Evolutionary conservation across 1,284 basidiomycete species (phyloP), one percentile per base, ranked within the genome.

Genomic region (Leccinum colubrinum): DNA sequence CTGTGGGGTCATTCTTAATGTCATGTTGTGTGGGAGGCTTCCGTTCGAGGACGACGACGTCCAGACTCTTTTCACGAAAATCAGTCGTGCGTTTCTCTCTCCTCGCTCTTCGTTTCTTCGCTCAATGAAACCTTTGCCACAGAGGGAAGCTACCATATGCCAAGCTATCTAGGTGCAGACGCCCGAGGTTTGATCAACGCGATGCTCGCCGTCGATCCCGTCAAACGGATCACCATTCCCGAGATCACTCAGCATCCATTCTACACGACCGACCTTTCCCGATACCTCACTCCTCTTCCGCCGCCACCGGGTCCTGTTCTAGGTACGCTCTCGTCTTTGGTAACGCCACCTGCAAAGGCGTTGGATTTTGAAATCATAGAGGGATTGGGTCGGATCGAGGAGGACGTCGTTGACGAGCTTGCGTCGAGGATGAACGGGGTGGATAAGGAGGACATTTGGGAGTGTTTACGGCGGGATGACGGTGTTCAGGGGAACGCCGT

Each of bases 21-120:
- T 97, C 57, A 94, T 98, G 87, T 83, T 98, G 6, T 95, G 92
- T 71, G 95, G 95, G 11, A 82, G 91, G 57, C 81, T 97, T 48
- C 95, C 95, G 1, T 97, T 98, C 73, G 95, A 97, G 78, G 95
- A 97, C 76, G 94, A 97, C 59, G 93, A 97, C 72, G 94, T 97
- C 53, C 93, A 94, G 59, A 84, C 86, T 1, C 77, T 98, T 30
- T 97, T 97, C 80, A 89, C 91, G 65, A 97, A 97, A 80, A 97
- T 97, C 69, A 92, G 90, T 65, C 90, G 93, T 94, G 71, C 87
- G 93, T 93, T 69, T 68, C 86, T 20, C 81, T 37, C n/a, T 59
- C 60, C 70, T 88, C n/a, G 17, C 8, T 57, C n/a, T 27, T 1
- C 4, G 17, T 6, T 54, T 60, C 55, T 33, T 37, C 20, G 6